These are phyloP conservation scores for Madurella fahalii DNA, from an alignment of 2,329 filamentous ascomycete species.

Conservation along the genomic window DNA sequence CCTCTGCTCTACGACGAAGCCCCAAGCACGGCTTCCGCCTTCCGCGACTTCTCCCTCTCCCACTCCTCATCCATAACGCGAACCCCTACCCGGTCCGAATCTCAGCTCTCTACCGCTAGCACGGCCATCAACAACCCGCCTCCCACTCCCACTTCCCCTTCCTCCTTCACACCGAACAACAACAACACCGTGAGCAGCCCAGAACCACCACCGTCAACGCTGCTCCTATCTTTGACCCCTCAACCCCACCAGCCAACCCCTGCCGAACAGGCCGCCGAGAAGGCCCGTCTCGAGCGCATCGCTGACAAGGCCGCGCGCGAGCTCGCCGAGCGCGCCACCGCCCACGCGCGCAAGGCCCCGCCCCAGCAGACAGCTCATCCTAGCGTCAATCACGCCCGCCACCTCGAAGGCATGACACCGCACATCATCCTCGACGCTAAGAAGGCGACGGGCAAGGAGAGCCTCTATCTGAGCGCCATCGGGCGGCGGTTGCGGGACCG, in stretches of 20 bases:
- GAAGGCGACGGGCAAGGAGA: slow-evolving; percentile 72
- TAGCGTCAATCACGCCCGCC: slow-evolving; percentile 52
- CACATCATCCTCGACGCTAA: slow-evolving; percentile 74
- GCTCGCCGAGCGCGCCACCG: slow-evolving; percentile 53
- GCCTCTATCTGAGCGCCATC: slow-evolving; percentile 64
- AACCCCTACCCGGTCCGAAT: slow-evolving; percentile 19
- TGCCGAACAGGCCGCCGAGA: slow-evolving; percentile 55
- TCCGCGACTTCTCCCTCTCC: slow-evolving; percentile 25
- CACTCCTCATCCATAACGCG: slow-evolving; percentile 24
- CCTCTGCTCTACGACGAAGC: slow-evolving; percentile 19
- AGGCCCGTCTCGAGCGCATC: slow-evolving; percentile 57
- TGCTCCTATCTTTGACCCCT: slow-evolving; percentile 22
- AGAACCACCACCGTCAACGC: neutral
- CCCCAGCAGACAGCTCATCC: slow-evolving; percentile 52
- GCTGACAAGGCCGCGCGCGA: slow-evolving; percentile 52
- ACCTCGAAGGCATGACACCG: slow-evolving; percentile 55
- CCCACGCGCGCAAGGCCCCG: slow-evolving; percentile 47
- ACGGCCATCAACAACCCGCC: slow-evolving; percentile 21
- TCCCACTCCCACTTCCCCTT: slow-evolving; percentile 10
- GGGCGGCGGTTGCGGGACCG: slow-evolving; percentile 42
- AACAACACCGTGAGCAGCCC: slow-evolving; percentile 7
- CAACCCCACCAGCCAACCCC: slow-evolving; percentile 33
- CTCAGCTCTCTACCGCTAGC: slow-evolving; percentile 12
- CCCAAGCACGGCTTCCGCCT: slow-evolving; percentile 23
- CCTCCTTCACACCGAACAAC: slow-evolving; percentile 9